phyloP scores from a whole-genome alignment of 176 grass and related monocot species.

The Miscanthus lutarioriparius region DNA sequence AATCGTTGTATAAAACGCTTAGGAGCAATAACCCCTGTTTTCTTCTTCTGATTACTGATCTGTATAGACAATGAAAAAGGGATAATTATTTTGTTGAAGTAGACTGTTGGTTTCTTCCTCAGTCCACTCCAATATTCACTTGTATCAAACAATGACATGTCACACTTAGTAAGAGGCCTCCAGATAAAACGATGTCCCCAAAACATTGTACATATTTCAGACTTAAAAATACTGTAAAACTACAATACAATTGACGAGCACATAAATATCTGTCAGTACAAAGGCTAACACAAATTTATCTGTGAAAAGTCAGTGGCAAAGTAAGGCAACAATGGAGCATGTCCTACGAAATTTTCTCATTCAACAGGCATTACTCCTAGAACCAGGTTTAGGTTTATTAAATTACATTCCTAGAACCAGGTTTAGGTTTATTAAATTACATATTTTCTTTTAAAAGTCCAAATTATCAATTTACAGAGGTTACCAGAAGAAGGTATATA shows the following conservation, averaged over 20 bases:
- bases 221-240: neutral
- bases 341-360: neutral
- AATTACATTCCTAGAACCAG: too few species aligned
- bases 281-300: neutral
- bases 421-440: constrained; percentile 26
- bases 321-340: neutral
- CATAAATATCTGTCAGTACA: neutral
- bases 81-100: constrained; percentile 25
- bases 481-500: neutral
- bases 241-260: neutral
- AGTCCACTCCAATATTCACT: neutral
- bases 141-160: neutral
- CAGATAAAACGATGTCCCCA: neutral
- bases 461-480: constrained; percentile 11
- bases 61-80: constrained; percentile 29
- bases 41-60: constrained; percentile 98
- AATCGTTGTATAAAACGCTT: constrained; percentile 94
- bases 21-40: constrained; percentile 90
- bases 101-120: neutral
- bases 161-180: constrained; percentile 15
- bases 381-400: neutral
- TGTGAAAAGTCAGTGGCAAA: neutral
- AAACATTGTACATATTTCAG: neutral
- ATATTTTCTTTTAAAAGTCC: neutral
- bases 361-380: neutral